phyloP scores from a whole-genome alignment of 192 early-diverging fungal species.

The Rhizophagus prolifer region DNA sequence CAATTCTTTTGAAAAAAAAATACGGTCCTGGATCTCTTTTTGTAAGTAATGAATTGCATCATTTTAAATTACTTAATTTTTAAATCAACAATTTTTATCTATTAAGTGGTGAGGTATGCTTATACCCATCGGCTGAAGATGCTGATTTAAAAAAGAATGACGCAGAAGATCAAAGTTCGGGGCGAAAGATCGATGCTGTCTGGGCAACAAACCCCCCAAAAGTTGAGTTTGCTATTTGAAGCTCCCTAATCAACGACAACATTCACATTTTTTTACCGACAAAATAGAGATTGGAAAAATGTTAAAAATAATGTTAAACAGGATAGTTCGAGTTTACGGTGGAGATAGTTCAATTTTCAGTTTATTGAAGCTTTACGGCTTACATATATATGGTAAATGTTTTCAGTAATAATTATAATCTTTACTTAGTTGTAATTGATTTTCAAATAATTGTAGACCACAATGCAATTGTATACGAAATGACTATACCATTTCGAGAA shows the following conservation, averaged over 20 bases:
- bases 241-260: constrained; percentile 21
- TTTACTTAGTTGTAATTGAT: neutral
- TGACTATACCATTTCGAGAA: neutral
- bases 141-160: constrained; percentile 21
- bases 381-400: constrained; percentile 22
- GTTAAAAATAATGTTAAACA: constrained; percentile 20
- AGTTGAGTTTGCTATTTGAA: constrained; percentile 12
- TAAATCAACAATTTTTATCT: constrained; percentile 1
- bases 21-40: constrained; percentile 15
- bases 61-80: constrained; percentile 12
- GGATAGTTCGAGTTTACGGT: constrained; percentile 9
- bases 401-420: neutral
- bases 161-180: constrained; percentile 1
- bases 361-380: constrained; percentile 25
- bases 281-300: constrained; percentile 29
- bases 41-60: constrained; percentile 22
- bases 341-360: neutral
- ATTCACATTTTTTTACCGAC: constrained; percentile 21
- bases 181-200: constrained; percentile 25
- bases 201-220: constrained; percentile 22
- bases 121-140: constrained; percentile 20
- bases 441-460: constrained; percentile 25
- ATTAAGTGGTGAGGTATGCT: constrained; percentile 27
- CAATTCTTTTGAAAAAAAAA: constrained; percentile 12
- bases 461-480: too few relatives aligned